Percentiles rank a stretch among this genome's conserved stretches.
Conservation (phyloP, 768 basidiomycete species). For the Lactarius deliciosus region DNA sequence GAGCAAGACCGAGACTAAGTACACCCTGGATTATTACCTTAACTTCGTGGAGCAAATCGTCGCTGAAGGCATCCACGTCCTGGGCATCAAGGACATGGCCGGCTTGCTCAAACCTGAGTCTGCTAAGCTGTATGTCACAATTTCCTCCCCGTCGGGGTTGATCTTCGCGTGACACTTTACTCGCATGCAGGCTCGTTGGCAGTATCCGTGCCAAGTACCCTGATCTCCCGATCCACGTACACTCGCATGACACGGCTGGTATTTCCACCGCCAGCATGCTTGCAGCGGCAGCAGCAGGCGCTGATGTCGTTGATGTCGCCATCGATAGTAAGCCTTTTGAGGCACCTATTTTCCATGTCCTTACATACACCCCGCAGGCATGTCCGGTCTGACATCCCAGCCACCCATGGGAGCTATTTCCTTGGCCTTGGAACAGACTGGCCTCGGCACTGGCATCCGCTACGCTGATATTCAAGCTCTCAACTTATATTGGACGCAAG, state of each 20-base stretch:
- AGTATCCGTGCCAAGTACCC: slow-evolving; percentile 96
- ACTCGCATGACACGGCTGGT: slow-evolving; percentile 99
- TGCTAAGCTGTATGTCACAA: slow-evolving; percentile 72
- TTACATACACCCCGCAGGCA: slow-evolving; percentile 53
- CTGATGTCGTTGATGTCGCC: slow-evolving; percentile 96
- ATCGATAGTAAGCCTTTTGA: slow-evolving; percentile 78
- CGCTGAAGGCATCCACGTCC: slow-evolving; percentile 91
- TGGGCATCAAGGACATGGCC: slow-evolving; percentile 99
- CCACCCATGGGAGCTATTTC: slow-evolving; percentile 98
- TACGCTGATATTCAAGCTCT: slow-evolving; percentile 97
- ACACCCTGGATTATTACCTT: slow-evolving; percentile 96
- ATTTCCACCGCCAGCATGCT: slow-evolving; percentile 98
- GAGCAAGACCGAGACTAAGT: slow-evolving; percentile 92
- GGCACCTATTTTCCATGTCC: slow-evolving; percentile 1
- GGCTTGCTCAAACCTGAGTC: slow-evolving; percentile 94
- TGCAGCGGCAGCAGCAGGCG: slow-evolving; percentile 93
- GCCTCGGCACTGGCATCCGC: slow-evolving; percentile 91
- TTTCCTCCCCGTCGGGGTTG: slow-evolving; percentile 13
- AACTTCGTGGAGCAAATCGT: slow-evolving; percentile 94
- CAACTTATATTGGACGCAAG: slow-evolving; percentile 98
- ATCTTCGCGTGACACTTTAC: slow-evolving; percentile 9
- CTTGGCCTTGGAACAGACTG: slow-evolving; percentile 92
- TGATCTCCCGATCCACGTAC: slow-evolving; percentile 97
- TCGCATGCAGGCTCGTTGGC: slow-evolving; percentile 69
- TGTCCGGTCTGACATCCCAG: slow-evolving; percentile 98